These are phyloP conservation scores for carrot (Daucus carota) DNA, from an alignment of 129 eudicot genomes.

Conservation along the genomic window DH1_v3.0 NC_030383.2:48736501-48737000, in stretches of 20 bases:
- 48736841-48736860: not conserved
- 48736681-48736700: not conserved
- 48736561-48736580: slow-evolving; percentile 83
- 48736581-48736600: slow-evolving; percentile 86
- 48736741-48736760: not conserved
- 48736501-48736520: slow-evolving; percentile 57
- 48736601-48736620: slow-evolving; percentile 48
- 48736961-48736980: not conserved
- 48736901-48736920: not conserved
- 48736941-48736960: not conserved
- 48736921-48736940: not conserved
- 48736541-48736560: slow-evolving; percentile 76
- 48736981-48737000: not conserved
- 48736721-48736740: not conserved
- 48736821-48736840: not conserved
- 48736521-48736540: slow-evolving; percentile 69
- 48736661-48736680: not conserved
- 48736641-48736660: not conserved
- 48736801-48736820: too few species aligned
- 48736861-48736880: not conserved
- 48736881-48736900: not conserved
- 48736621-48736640: not conserved
- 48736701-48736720: not conserved
- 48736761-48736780: not conserved
- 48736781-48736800: not conserved